Evolutionary conservation across 495 filamentous ascomycete species (phyloP), one percentile per base, ranked within the genome.

Genomic region (Trichocladium uniseriatum): DNA sequence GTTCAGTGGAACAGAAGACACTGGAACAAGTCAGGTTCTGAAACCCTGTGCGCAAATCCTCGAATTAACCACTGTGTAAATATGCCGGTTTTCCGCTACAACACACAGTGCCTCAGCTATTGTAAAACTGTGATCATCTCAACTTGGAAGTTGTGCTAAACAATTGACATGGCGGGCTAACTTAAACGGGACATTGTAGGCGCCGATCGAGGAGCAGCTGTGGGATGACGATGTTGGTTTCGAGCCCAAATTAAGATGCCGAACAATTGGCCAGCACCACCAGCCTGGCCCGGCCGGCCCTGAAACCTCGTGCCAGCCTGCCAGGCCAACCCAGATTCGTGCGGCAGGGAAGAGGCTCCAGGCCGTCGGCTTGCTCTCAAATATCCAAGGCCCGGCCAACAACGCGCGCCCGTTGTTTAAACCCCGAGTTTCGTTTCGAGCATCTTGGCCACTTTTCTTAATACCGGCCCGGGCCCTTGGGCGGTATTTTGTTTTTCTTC

Each of bases 171-270:
- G 38, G 20, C 35, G 24, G 22, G 21, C 36, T 16, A 20, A 31
- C n/a, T 2, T n/a, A 13, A 14, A 29, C 39, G 46, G 43, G 42
- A n/a, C 21, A 42, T 3, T 14, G 19, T 42, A 45, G 49, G 35
- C 42, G 49, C 49, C 36, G 28, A 19, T 35, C 49, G 37, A 45
- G 42, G 43, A 22, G 49, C 21, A 9, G 48, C 61, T 69, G 67
- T 68, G 55, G 64, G 66, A 71, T 71, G 67, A 73, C 64, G 67
- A 69, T 61, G 69, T 70, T 70, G 65, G 67, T 65, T 62, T 65
- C 54, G 48, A 54, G 53, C 48, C 59, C 55, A 58, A 61, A 57
- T 48, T 47, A 57, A 52, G 24, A 54, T 45, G 52, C 49, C 51
- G 49, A 53, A 45, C 59, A 58, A 64, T 61, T 65, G 58, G 60